A percentile compares a stretch with the other conserved stretches of the same genome.
Conservation (phyloP, 768 basidiomycete species). For the Mycena venus region DNA sequence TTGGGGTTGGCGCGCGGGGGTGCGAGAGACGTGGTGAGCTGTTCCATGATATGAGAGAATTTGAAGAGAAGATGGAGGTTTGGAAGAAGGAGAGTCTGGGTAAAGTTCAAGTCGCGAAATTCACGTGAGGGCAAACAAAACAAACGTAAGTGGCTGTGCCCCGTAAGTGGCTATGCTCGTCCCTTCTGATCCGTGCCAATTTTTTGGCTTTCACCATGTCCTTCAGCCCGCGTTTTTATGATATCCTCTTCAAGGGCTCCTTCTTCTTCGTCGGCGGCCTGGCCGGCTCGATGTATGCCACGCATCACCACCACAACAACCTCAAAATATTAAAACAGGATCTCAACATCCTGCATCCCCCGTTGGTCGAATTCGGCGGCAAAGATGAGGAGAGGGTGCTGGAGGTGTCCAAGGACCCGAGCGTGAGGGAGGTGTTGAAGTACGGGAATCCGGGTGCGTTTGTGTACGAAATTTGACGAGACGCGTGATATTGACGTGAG, state of each 20-base stretch:
- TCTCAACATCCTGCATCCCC: conserved; percentile 33
- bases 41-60: conserved; percentile 63
- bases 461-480: conserved; percentile 5
- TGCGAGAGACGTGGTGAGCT: conserved; percentile 74
- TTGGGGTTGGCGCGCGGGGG: conserved; percentile 73
- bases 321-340: conserved; percentile 36
- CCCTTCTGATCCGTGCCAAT: background rate
- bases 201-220: conserved; percentile 16
- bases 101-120: background rate
- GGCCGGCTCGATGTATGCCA: conserved; percentile 35
- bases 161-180: background rate
- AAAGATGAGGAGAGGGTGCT: conserved; percentile 17
- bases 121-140: background rate
- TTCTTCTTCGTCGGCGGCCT: conserved; percentile 31
- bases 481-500: background rate
- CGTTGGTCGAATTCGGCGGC: conserved; percentile 24
- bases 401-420: conserved; percentile 26
- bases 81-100: background rate
- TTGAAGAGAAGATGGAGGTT: background rate
- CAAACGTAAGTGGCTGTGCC: too few species aligned
- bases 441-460: conserved; percentile 86
- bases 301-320: conserved; percentile 36
- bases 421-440: conserved; percentile 63
- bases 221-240: conserved; percentile 21
- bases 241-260: conserved; percentile 29